Conservation (phyloP, 768 basidiomycete species). For the Gloeostereum incarnatum region DNA sequence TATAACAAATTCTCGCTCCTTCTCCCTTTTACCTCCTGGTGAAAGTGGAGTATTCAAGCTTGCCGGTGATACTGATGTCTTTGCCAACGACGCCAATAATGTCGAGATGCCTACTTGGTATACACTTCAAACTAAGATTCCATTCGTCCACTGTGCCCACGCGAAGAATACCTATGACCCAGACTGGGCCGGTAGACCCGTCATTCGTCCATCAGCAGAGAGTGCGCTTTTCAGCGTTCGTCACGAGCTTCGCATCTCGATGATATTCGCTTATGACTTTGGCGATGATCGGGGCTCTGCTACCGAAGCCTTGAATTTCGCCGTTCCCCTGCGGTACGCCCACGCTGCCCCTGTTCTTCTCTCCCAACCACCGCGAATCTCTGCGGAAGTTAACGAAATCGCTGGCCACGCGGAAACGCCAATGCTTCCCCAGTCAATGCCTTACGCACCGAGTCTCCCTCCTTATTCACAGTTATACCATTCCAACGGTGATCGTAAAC, state of each 20-base stretch:
- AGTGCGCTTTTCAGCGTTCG: slow-evolving; percentile 49
- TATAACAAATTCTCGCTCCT: slow-evolving; percentile 37
- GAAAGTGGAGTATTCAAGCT: slow-evolving; percentile 40
- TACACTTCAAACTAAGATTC: slow-evolving; percentile 46
- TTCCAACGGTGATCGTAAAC: slow-evolving; percentile 60
- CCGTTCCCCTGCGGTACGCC: slow-evolving; percentile 44
- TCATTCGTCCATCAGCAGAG: slow-evolving; percentile 33
- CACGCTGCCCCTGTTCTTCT: slow-evolving; percentile 24
- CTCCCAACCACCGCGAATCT: slow-evolving; percentile 4
- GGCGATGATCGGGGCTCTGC: slow-evolving; percentile 23
- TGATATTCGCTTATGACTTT: slow-evolving; percentile 48
- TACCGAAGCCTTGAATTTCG: slow-evolving; percentile 27
- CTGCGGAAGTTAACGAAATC: not conserved
- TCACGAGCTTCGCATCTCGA: slow-evolving; percentile 43
- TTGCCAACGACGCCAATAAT: slow-evolving; percentile 26
- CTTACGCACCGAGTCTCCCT: slow-evolving; percentile 34
- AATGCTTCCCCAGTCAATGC: not conserved
- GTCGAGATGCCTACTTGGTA: slow-evolving; percentile 39
- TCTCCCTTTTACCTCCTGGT: slow-evolving; percentile 15
- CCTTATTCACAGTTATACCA: slow-evolving; percentile 76
- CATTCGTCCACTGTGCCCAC: slow-evolving; percentile 26
- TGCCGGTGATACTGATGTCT: slow-evolving; percentile 39
- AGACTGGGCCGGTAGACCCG: slow-evolving; percentile 30
- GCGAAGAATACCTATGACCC: slow-evolving; percentile 14
- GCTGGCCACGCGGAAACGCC: not conserved